Evolutionary conservation across 768 basidiomycete species (phyloP).

Genomic region (Lactarius akahatsu): DNA sequence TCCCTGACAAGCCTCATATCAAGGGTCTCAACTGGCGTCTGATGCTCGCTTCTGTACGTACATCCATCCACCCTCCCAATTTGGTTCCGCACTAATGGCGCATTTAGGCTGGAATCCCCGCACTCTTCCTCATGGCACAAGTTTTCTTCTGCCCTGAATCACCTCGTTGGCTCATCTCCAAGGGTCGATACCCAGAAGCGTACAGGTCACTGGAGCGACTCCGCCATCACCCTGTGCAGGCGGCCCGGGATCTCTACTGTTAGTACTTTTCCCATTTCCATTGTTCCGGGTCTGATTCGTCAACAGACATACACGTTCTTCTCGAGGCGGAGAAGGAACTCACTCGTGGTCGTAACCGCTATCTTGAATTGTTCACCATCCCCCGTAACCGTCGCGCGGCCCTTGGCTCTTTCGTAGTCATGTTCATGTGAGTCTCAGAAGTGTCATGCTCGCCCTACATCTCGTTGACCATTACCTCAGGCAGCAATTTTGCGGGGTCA

Average conservation of each 20-base stretch:
- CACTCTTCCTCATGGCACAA: conserved; percentile 41
- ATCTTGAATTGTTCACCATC: conserved; percentile 70
- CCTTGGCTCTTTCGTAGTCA: conserved; percentile 60
- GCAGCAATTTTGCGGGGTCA: conserved; percentile 84
- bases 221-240: conserved; percentile 67
- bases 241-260: conserved; percentile 73
- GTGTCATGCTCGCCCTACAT: not conserved
- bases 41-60: conserved; percentile 70
- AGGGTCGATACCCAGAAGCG: conserved; percentile 68
- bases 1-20: conserved; percentile 47
- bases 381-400: conserved; percentile 71
- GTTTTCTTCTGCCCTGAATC: conserved; percentile 62
- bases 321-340: conserved; percentile 65
- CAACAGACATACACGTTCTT: conserved; percentile 60
- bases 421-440: conserved; percentile 49
- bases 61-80: conserved; percentile 30
- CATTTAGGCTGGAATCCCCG: conserved; percentile 42
- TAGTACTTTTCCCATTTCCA: conserved; percentile 16
- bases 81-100: too few species aligned
- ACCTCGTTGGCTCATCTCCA: conserved; percentile 83
- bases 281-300: not conserved
- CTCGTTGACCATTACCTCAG: conserved; percentile 32
- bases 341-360: conserved; percentile 51
- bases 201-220: conserved; percentile 61
- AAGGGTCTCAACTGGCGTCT: conserved; percentile 80